A percentile compares a stretch with the other conserved stretches of the same genome.
phyloP scores from a whole-genome alignment of 2,329 filamentous ascomycete genomes.

The Xylariaceae sp. region DNA sequence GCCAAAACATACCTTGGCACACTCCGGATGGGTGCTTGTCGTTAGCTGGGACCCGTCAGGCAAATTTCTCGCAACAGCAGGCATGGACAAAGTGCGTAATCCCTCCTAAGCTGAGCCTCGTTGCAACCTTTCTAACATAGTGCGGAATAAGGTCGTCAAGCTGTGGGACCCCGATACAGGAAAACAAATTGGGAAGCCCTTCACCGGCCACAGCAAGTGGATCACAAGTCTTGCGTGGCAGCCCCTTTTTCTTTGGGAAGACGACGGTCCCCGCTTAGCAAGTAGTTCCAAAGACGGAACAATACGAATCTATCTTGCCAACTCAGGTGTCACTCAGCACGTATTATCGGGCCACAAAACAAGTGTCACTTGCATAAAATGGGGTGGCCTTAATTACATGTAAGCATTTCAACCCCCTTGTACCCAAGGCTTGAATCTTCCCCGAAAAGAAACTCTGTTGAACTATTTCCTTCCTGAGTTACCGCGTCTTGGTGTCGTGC shows the following conservation, averaged over 20 bases:
- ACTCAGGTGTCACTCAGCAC: conserved; percentile 72
- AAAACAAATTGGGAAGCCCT: conserved; percentile 62
- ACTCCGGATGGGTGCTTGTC: conserved; percentile 84
- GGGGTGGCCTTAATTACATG: conserved; percentile 84
- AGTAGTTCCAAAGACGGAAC: conserved; percentile 89
- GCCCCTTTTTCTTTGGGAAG: conserved; percentile 78
- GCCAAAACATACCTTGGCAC: conserved; percentile 78
- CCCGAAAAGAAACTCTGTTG: too few species aligned
- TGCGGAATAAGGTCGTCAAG: conserved; percentile 56
- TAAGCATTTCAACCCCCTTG: too few species aligned
- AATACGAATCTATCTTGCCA: conserved; percentile 79
- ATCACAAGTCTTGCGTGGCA: conserved; percentile 88
- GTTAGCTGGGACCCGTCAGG: conserved; percentile 87
- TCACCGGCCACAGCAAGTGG: conserved; percentile 88
- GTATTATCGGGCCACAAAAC: conserved; percentile 77
- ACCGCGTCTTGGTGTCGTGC: too few species aligned
- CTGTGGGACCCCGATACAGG: conserved; percentile 86
- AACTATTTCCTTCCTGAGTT: too few species aligned
- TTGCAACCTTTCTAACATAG: neutral
- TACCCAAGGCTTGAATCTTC: too few species aligned
- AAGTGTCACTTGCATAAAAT: conserved; percentile 78
- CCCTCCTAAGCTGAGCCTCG: neutral
- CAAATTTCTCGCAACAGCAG: conserved; percentile 76
- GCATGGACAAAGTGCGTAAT: conserved; percentile 67
- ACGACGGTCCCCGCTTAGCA: conserved; percentile 73